Evolutionary conservation across 169 alveolate genomes (phyloP).

Genomic region (Eimeria maxima): DNA sequence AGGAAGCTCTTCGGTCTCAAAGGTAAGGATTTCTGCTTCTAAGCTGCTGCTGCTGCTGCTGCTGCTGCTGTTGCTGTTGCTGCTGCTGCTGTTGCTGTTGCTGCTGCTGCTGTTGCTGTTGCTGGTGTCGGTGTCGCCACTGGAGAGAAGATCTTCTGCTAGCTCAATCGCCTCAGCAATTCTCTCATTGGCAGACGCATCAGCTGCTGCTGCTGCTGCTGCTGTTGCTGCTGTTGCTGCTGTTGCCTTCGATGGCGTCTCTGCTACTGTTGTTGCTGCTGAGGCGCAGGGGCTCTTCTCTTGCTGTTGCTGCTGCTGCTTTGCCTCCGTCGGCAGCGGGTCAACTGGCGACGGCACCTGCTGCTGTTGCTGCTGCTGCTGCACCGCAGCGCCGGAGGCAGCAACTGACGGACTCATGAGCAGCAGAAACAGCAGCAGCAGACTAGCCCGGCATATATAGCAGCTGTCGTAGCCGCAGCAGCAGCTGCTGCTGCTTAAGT

Average conservation of each 20-base stretch:
- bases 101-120: neutral
- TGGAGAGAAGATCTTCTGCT: slow-evolving; percentile 20
- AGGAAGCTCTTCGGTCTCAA: slow-evolving; percentile 32
- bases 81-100: slow-evolving; percentile 21
- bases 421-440: neutral
- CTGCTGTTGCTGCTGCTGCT: slow-evolving; percentile 37
- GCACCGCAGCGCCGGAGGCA: neutral
- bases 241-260: neutral
- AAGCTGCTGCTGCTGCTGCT: neutral
- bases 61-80: slow-evolving; percentile 52
- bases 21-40: slow-evolving; percentile 1
- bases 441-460: neutral
- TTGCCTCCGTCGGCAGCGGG: too few relatives aligned
- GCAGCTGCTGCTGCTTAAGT: slow-evolving; percentile 2
- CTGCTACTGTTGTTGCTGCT: neutral
- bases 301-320: neutral
- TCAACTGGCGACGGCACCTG: neutral
- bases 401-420: neutral
- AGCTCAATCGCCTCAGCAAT: slow-evolving; percentile 25
- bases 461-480: neutral
- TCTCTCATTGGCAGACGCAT: neutral
- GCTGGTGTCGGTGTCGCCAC: neutral
- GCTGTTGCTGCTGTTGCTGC: neutral
- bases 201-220: neutral
- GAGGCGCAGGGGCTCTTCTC: slow-evolving; percentile 8